A percentile compares a stretch with the other conserved stretches of the same genome.
Evolutionary conservation across 352 stramenopile species (phyloP).

Genomic region (Globisporangium carolinianum): DNA sequence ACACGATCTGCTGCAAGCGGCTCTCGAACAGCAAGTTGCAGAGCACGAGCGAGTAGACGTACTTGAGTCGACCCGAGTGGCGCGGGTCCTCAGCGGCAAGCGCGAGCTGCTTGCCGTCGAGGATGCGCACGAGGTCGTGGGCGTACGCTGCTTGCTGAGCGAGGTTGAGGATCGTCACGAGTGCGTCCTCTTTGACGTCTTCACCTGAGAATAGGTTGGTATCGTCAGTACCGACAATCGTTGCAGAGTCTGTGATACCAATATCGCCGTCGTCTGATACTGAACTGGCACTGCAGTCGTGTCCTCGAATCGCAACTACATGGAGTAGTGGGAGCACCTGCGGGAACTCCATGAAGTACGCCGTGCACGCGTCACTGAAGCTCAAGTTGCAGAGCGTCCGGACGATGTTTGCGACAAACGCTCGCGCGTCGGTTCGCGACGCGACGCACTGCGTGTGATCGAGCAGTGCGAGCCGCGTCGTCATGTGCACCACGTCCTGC

Average conservation of each 20-base stretch:
- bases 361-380: slow-evolving; percentile 38
- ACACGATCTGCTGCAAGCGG: slow-evolving; percentile 55
- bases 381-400: slow-evolving; percentile 60
- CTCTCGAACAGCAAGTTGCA: slow-evolving; percentile 68
- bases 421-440: slow-evolving; percentile 15
- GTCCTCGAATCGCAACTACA: slow-evolving; percentile 16
- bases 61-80: slow-evolving; percentile 39
- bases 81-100: slow-evolving; percentile 22
- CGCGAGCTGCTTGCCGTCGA: slow-evolving; percentile 52
- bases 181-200: slow-evolving; percentile 55
- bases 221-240: neutral
- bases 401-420: slow-evolving; percentile 47
- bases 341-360: slow-evolving; percentile 47
- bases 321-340: slow-evolving; percentile 49
- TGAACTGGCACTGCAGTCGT: no score
- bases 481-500: slow-evolving; percentile 47
- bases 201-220: slow-evolving; percentile 16
- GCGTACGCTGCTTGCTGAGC: slow-evolving; percentile 37
- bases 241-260: neutral
- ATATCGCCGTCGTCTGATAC: neutral
- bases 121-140: slow-evolving; percentile 40
- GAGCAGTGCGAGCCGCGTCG: slow-evolving; percentile 38
- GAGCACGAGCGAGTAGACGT: slow-evolving; percentile 53
- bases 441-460: slow-evolving; percentile 26
- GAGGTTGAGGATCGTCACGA: slow-evolving; percentile 61